Evolutionary conservation across 371 early-diverging fungal species (phyloP).

Genomic region (Mortierella polycephala): DNA sequence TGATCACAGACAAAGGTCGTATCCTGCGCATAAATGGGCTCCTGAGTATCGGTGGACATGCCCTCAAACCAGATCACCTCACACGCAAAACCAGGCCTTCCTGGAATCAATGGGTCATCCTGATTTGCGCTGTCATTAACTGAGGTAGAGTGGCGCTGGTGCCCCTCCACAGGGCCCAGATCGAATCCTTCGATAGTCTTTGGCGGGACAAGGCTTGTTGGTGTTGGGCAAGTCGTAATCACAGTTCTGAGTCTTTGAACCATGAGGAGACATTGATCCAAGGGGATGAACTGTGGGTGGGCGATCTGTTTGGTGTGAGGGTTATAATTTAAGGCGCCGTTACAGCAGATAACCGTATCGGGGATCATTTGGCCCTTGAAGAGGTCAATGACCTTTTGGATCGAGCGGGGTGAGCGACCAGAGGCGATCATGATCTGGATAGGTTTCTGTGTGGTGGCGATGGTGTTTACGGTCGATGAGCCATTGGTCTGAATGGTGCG

Average conservation of each 20-base stretch:
- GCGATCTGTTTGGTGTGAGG: conserved; percentile 31
- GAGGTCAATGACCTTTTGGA: conserved; percentile 47
- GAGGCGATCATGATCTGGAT: conserved; percentile 53
- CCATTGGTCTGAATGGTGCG: background rate
- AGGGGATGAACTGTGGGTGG: conserved; percentile 38
- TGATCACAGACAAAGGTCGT: conserved; percentile 44
- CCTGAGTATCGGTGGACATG: background rate
- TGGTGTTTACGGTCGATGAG: background rate
- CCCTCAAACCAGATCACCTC: conserved; percentile 34
- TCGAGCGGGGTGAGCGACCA: conserved; percentile 41
- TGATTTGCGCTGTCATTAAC: background rate
- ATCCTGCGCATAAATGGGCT: conserved; percentile 23
- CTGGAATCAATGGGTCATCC: conserved; percentile 11
- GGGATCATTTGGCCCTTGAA: conserved; percentile 40
- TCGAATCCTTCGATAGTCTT: background rate
- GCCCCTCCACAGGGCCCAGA: background rate
- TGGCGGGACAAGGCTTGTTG: conserved; percentile 2
- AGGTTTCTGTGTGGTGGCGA: background rate
- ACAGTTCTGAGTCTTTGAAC: conserved; percentile 13
- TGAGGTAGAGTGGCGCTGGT: too few relatives aligned
- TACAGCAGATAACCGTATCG: conserved; percentile 48
- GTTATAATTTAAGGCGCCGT: conserved; percentile 48
- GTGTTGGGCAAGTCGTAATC: conserved; percentile 7
- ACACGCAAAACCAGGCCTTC: conserved; percentile 44
- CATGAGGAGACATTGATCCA: conserved; percentile 21